Conservation (phyloP, 176 grass and related monocot genomes). For the Eragrostis curvula region DNA sequence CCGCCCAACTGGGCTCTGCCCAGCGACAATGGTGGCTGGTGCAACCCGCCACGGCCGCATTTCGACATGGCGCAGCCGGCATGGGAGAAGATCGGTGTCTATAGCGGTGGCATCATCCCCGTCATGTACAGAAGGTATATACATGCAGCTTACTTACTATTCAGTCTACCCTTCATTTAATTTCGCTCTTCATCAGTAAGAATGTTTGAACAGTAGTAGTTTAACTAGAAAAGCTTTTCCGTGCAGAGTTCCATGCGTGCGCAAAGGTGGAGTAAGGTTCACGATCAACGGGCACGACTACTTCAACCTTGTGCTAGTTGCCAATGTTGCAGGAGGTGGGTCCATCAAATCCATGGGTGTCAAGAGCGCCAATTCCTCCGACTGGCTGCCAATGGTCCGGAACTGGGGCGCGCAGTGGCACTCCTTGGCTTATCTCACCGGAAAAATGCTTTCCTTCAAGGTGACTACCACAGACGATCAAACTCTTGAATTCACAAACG, state of each 20-base stretch:
- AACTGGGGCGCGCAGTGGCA: slow-evolving; percentile 57
- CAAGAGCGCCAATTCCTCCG: not conserved
- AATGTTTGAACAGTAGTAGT: too few relatives aligned
- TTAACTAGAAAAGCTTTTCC: too few relatives aligned
- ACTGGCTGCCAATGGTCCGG: slow-evolving; percentile 38
- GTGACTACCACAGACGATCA: slow-evolving; percentile 11
- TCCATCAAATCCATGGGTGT: slow-evolving; percentile 50
- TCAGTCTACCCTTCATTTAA: not conserved
- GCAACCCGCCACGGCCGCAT: slow-evolving; percentile 58
- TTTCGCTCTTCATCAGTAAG: too few relatives aligned
- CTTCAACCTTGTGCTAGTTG: slow-evolving; percentile 52
- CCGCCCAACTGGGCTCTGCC: slow-evolving; percentile 58
- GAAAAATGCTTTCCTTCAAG: slow-evolving; percentile 30
- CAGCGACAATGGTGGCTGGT: slow-evolving; percentile 64
- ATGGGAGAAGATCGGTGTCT: slow-evolving; percentile 61
- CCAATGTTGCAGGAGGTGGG: slow-evolving; percentile 43
- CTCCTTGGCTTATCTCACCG: not conserved
- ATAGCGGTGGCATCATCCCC: slow-evolving; percentile 64
- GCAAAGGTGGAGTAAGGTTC: slow-evolving; percentile 45
- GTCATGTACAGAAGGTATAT: slow-evolving; percentile 52
- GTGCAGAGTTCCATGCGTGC: slow-evolving; percentile 53
- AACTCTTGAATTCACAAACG: slow-evolving; percentile 32
- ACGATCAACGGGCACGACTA: slow-evolving; percentile 51
- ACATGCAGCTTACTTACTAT: too few relatives aligned
- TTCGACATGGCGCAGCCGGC: slow-evolving; percentile 78